Evolutionary conservation across 352 stramenopile genomes (phyloP).

Genomic region (Pythium aquatile): DNA sequence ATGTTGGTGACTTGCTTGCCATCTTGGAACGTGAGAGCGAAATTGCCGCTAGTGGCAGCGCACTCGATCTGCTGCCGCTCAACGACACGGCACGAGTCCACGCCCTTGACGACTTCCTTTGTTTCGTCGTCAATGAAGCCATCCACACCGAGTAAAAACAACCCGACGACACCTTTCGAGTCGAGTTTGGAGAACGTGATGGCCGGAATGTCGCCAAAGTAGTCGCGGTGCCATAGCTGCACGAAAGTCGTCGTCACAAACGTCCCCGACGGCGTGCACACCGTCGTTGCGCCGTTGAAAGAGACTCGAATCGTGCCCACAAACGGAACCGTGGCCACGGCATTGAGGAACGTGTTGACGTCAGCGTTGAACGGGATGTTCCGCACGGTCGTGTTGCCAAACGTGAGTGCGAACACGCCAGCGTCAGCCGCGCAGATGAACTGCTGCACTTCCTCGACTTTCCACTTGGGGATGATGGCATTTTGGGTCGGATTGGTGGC

Average conservation of each 20-base stretch:
- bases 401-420: constrained; percentile 55
- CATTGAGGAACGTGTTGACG: constrained; percentile 48
- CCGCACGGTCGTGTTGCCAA: constrained; percentile 50
- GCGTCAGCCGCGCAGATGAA: constrained; percentile 76
- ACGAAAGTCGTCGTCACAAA: constrained; percentile 61
- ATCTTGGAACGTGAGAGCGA: constrained; percentile 69
- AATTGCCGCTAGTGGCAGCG: constrained; percentile 60
- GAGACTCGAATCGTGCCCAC: constrained; percentile 47
- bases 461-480: constrained; percentile 49
- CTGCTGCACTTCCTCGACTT: constrained; percentile 66
- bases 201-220: constrained; percentile 57
- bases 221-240: constrained; percentile 48
- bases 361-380: constrained; percentile 63
- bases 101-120: constrained; percentile 68
- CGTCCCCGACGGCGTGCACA: constrained; percentile 57
- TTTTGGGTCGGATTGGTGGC: constrained; percentile 46
- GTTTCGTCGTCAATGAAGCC: constrained; percentile 64
- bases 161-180: constrained; percentile 40
- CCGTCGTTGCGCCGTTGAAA: constrained; percentile 34
- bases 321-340: constrained; percentile 41
- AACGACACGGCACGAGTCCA: constrained; percentile 64
- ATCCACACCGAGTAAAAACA: constrained; percentile 43
- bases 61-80: constrained; percentile 66
- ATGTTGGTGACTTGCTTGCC: constrained; percentile 41
- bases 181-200: constrained; percentile 60